phyloP scores from a whole-genome alignment of 225 moss, liverwort and hornwort genomes.

The Pseudoscleropodium purum region DNA sequence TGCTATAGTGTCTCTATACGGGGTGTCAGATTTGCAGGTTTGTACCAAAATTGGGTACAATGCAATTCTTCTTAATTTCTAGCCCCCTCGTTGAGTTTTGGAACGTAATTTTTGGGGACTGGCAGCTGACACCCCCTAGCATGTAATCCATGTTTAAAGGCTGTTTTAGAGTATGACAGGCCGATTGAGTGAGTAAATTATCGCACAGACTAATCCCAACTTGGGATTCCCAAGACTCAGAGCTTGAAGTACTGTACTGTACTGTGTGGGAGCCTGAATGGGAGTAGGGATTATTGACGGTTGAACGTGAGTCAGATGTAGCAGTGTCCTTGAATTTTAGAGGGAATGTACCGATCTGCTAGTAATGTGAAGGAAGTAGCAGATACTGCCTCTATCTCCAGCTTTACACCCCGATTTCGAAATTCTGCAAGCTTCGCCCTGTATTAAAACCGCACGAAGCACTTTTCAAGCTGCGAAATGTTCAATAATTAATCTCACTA shows the following conservation, averaged over 20 bases:
- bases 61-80: neutral
- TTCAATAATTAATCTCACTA: neutral
- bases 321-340: constrained; percentile 29
- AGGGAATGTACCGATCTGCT: constrained; percentile 46
- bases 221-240: neutral
- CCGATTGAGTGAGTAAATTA: neutral
- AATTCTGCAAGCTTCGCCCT: constrained; percentile 45
- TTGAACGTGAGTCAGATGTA: constrained; percentile 7
- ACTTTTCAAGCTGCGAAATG: neutral
- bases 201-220: neutral
- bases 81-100: neutral
- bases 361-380: constrained; percentile 38
- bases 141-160: neutral
- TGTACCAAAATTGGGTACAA: neutral
- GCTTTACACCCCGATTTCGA: constrained; percentile 32
- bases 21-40: neutral
- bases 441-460: neutral
- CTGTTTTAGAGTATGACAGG: neutral
- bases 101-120: neutral
- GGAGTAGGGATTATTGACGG: neutral
- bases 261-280: neutral
- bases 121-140: neutral
- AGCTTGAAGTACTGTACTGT: neutral
- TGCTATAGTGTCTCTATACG: neutral
- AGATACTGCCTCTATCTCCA: constrained; percentile 67